phyloP scores from a whole-genome alignment of 345 rosid genomes.

The Brassica juncea region DNA sequence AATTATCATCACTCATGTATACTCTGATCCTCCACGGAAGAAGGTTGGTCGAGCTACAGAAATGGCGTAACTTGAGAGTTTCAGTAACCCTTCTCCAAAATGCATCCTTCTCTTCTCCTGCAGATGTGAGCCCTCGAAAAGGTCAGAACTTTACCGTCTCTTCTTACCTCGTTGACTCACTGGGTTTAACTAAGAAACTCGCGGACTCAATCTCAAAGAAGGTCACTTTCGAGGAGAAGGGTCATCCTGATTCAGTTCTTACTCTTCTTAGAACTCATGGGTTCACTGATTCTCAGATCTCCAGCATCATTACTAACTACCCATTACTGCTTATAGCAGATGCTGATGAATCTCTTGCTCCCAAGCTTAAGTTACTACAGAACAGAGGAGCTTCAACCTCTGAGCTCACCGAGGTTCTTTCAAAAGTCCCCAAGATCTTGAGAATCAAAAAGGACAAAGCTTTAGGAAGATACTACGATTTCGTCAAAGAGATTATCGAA shows the following conservation, averaged over 20 bases:
- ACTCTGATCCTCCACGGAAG: neutral
- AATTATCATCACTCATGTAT: neutral
- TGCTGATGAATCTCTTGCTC: constrained; percentile 29
- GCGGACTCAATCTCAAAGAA: neutral
- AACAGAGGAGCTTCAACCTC: constrained; percentile 4
- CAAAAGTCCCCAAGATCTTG: neutral
- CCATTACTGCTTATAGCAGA: constrained; percentile 26
- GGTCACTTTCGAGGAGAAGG: neutral
- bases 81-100: neutral
- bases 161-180: neutral
- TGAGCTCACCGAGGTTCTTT: constrained; percentile 4
- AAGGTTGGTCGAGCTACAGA: neutral
- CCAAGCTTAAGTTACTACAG: constrained; percentile 2
- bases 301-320: neutral
- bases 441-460: neutral
- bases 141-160: neutral
- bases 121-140: neutral
- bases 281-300: constrained; percentile 36
- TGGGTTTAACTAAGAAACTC: neutral
- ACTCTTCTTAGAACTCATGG: constrained; percentile 16
- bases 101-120: neutral
- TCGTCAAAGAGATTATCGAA: neutral
- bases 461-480: neutral
- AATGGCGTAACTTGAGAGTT: neutral
- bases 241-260: neutral